Evolutionary conservation across 108 stramenopile species (phyloP), one percentile per base, ranked within the genome.

Genomic region (Cyclotella cryptica): DNA sequence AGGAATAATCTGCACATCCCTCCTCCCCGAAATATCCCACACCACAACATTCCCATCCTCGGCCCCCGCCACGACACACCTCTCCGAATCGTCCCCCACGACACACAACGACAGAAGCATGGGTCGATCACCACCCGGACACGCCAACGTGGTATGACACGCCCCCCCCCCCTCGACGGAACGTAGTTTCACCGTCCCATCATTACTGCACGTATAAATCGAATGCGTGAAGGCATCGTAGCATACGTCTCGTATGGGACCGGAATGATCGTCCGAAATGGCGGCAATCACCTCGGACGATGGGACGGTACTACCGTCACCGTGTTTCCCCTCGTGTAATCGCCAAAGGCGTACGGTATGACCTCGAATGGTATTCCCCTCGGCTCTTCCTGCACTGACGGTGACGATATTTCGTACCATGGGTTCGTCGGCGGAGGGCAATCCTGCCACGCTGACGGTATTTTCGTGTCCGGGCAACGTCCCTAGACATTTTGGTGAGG

Each of bases 111-210:
- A 88, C 4, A 96, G 74, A 19, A 96, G 61, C 88, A 93, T 93
- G 63, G 90, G 90, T 10, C 85, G 86, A 74, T 88, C 86, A 46
- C 80, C 82, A 46, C 80, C 82, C 13, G 89, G 69, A 84, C 88
- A 88, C 0, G 69, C 67, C 44, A 94, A 70, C 13, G 93, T 96
- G 19, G 86, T 74, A n/a, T 73, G 58, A 67, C 90, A 90, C 45
- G 73, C 75, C 27, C 95, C 98, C 27, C 95, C 98, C 2, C 6
- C 35, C 30, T 94, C 96, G 40, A 74, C 85, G 8, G 84, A 82
- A 77, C 99, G 94, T 9, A 98, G 59, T 72, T 94, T 85, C 18
- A 98, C 93, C 10, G 97, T 96, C 18, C 97, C 97, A 78, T 98
- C 98, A 42, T 96, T 94, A 45, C 89, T 91, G 43, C 95, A 97